Conservation (phyloP, 345 rosid genomes). For the Eucalyptus cloeziana region DNA sequence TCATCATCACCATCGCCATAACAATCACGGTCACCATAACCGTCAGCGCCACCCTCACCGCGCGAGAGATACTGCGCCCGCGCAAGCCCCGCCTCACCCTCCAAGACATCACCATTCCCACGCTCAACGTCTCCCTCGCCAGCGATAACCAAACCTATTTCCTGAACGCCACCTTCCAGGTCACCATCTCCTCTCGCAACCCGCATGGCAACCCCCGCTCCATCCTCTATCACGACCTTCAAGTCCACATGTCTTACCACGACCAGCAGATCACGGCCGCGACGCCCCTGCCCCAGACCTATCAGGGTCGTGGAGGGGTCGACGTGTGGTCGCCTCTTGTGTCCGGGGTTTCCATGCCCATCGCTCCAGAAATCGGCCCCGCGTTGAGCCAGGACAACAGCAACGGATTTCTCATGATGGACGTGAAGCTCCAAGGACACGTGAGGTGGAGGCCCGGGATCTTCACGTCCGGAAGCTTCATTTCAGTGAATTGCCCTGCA, state of each 20-base stretch:
- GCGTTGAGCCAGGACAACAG: slow-evolving; percentile 5
- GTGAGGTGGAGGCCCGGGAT: slow-evolving; percentile 22
- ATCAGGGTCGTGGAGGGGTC: slow-evolving; percentile 17
- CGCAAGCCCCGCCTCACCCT: slow-evolving; percentile 20
- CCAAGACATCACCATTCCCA: slow-evolving; percentile 24
- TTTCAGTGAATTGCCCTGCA: slow-evolving; percentile 19
- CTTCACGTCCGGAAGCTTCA: slow-evolving; percentile 5
- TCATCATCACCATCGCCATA: background rate
- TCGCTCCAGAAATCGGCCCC: slow-evolving; percentile 10
- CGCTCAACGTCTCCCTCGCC: slow-evolving; percentile 10
- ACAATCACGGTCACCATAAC: background rate
- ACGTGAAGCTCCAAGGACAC: slow-evolving; percentile 13
- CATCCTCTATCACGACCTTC: slow-evolving; percentile 21
- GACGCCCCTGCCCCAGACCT: background rate
- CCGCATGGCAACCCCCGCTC: slow-evolving; percentile 12
- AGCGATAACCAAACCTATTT: background rate
- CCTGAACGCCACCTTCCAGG: slow-evolving; percentile 17
- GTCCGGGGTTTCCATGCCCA: slow-evolving; percentile 7
- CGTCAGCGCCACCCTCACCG: background rate
- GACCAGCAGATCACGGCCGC: slow-evolving; percentile 24
- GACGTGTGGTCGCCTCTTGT: slow-evolving; percentile 23
- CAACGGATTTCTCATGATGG: slow-evolving; percentile 7
- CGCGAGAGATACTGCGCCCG: slow-evolving; percentile 22
- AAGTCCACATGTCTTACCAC: slow-evolving; percentile 9
- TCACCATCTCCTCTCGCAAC: slow-evolving; percentile 21